Percentiles rank a stretch among this genome's conserved stretches.
These are phyloP conservation scores for Truncatella angustata DNA, from an alignment of 2,329 filamentous ascomycete species.

Conservation along the genomic window DNA sequence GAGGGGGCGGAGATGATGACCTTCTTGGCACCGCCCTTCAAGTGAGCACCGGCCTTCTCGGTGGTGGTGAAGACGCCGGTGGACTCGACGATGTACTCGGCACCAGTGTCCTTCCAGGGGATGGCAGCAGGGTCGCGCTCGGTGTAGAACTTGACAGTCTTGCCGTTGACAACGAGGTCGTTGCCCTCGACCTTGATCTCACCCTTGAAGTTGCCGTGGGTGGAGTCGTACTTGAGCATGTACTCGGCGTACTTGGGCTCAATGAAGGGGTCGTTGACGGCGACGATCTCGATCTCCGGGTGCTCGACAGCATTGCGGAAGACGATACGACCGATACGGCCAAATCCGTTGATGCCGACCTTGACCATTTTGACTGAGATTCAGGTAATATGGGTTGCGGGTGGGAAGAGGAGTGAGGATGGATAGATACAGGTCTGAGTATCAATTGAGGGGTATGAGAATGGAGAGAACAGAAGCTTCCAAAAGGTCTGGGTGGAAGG, in stretches of 20 bases:
- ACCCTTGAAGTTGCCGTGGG: constrained; percentile 96
- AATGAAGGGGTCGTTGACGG: constrained; percentile 99
- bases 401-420: neutral
- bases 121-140: constrained; percentile 89
- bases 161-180: constrained; percentile 87
- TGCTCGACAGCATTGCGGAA: constrained; percentile 97
- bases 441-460: neutral
- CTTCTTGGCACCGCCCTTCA: constrained; percentile 98
- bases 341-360: constrained; percentile 99
- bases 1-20: constrained; percentile 91
- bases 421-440: neutral
- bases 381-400: neutral
- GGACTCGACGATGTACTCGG: constrained; percentile 94
- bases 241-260: constrained; percentile 96
- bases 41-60: constrained; percentile 91
- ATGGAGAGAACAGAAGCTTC: constrained; percentile 1
- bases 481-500: neutral
- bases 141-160: constrained; percentile 90
- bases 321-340: constrained; percentile 98
- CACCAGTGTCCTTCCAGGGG: constrained; percentile 84
- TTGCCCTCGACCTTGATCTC: constrained; percentile 69
- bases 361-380: constrained; percentile 54
- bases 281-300: constrained; percentile 85
- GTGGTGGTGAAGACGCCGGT: constrained; percentile 99
- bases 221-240: constrained; percentile 99